Base-by-base conservation (phyloP, 345 rosid genomes). In the Heritiera littoralis region DNA sequence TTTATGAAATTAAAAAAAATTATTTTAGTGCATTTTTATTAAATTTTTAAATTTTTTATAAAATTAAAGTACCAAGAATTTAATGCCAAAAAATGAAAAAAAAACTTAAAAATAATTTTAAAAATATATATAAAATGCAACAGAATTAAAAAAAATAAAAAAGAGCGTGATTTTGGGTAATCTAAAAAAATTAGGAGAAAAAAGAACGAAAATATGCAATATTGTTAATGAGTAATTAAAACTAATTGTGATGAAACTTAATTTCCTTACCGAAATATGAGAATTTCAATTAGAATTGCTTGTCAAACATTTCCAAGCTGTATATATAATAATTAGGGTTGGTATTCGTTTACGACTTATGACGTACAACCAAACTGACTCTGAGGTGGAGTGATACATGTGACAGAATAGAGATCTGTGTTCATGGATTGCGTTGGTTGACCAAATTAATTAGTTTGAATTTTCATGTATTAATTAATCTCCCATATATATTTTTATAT, bases 361-460 rank as follows among this genome's bases (percentile, higher is more conserved):
- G 70, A 63, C 48, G 28, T 23, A 23, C 28, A 23, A 23, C 28
- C 28, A 40, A 38, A 66, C 12, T 9, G 48, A 17, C 9, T 8
- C 2, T 20, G 58, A 70, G 41, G 2, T 70, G 55, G 20, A 70
- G 20, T 49, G 74, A 46, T 69, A 11, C 2, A 23, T 6, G 18
- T 18, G 73, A 0, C 18, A 43, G 32, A 9, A 0, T 2, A 23
- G 38, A 4, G 41, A 32, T 30, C 13, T 11, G 38, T 63, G 3
- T 63, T 13, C 66, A 7, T 46, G 6, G 11, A 45, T 68, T 67
- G 72, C 72, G 23, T 69, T 1, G 10, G 38, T 69, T 28, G 56
- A 69, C 74, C 56, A 69, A 46, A 48, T 48, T 69, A 10, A 68
- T 45, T 23, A 48, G 11, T 70, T 23, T 70, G 41, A 70, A 13